Evolutionary conservation across 2,329 filamentous ascomycete genomes (phyloP).

Genomic region (Stagonosporopsis chrysanthemi): DNA sequence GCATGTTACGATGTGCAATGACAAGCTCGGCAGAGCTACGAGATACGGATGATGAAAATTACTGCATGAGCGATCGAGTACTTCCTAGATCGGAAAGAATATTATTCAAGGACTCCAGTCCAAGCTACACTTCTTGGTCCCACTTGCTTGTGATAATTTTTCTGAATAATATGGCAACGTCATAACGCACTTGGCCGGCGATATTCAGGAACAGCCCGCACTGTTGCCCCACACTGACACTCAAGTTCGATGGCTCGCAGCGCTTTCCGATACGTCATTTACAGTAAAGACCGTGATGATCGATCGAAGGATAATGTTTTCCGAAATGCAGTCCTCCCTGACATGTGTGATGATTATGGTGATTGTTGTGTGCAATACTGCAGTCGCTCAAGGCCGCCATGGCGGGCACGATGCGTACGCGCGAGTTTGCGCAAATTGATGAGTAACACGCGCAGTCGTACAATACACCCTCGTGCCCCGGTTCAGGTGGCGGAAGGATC

Average conservation of each 20-base stretch:
- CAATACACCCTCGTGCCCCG: slow-evolving; percentile 1
- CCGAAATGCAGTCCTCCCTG: no score
- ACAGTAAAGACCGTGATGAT: not conserved
- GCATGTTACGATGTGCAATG: slow-evolving; percentile 18
- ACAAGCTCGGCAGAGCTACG: slow-evolving; percentile 28
- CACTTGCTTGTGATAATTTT: slow-evolving; percentile 10
- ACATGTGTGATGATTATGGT: not conserved
- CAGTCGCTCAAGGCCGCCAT: not conserved
- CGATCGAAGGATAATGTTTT: not conserved
- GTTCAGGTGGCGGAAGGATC: not conserved
- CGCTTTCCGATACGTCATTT: not conserved
- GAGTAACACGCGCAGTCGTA: slow-evolving; percentile 8
- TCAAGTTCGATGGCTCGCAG: not conserved
- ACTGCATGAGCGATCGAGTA: slow-evolving; percentile 25
- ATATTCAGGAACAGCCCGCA: slow-evolving; percentile 16
- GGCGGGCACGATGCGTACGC: not conserved
- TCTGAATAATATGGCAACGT: slow-evolving; percentile 1
- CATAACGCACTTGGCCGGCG: slow-evolving; percentile 4
- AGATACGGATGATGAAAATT: slow-evolving; percentile 30
- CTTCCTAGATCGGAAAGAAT: slow-evolving; percentile 25
- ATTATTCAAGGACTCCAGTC: not conserved
- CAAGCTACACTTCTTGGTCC: not conserved
- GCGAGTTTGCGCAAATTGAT: slow-evolving; percentile 19
- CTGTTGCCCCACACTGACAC: slow-evolving; percentile 5
- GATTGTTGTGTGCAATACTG: not conserved